Evolutionary conservation across 192 early-diverging fungal species (phyloP), one percentile per base, ranked within the genome.

Genomic region (Backusella luteola): DNA sequence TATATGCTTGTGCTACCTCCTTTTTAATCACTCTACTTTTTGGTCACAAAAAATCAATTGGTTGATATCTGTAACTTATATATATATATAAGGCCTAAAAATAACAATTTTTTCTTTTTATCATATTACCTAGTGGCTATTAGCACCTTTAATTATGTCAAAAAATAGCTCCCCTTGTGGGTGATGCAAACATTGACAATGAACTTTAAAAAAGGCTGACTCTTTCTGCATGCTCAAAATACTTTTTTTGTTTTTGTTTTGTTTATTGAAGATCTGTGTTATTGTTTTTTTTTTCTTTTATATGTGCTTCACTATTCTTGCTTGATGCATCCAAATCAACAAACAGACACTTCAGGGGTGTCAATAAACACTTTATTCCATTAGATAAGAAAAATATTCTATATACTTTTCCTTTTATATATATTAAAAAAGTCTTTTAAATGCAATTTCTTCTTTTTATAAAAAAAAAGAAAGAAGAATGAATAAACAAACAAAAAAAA

Each of bases 21-120:
- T 63, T 29, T 49, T 63, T 63, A 63, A 63, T 63, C 56, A 63
- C 23, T 63, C 9, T 63, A 63, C 56, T 63, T 63, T 63, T 63
- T 63, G 56, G 23, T 63, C 56, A 63, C 56, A 63, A 26, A 63
- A 11, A 39, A 63, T 29, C 56, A 63, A 63, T 59, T 59, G 56
- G 56, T 59, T 59, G 56, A 3, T 59, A 29, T 59, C 26, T 59
- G 26, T 23, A 59, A 59, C 14, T 26, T 26, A 26, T 26, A 59
- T 59, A 59, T n/a, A 59, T 26, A 26, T 59, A 38, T 38, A 38
- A 38, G 23, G 21, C 56, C 56, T 59, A 59, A 59, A 59, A 59
- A 59, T 59, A 59, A 59, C 56, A 56, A 8, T 56, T 23, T 56
- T 53, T 53, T n/a, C 1, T n/a, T 56, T 21, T 39, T 7, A 11